Evolutionary conservation across 331 rosid species (phyloP).

Genomic region (Spiraea crenata): DNA sequence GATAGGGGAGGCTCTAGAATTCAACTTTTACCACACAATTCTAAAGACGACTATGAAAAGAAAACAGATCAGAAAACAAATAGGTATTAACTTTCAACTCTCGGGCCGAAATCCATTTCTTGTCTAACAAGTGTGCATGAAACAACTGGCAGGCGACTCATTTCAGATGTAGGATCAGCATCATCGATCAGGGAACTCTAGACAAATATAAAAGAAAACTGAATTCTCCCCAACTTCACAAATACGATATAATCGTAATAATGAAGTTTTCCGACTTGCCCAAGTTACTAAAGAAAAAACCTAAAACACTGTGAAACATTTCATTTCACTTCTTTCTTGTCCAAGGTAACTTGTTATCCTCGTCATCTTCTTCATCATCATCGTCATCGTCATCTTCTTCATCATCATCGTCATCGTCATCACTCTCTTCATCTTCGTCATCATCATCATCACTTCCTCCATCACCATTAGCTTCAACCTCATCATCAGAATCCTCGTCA

Average conservation of each 20-base stretch:
- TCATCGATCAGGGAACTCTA: not conserved
- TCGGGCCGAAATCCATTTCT: too few species aligned
- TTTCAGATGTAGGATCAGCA: too few species aligned
- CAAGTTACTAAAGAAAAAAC: not conserved
- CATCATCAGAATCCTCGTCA: slow-evolving; percentile 12
- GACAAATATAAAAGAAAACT: not conserved
- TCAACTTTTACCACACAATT: too few species aligned
- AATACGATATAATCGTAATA: not conserved
- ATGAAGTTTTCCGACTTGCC: not conserved
- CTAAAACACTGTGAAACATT: not conserved
- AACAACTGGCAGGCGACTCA: too few species aligned
- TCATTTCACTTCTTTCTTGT: slow-evolving; percentile 7
- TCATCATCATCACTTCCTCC: slow-evolving; percentile 15
- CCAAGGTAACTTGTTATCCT: not conserved
- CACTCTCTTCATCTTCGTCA: slow-evolving; percentile 1
- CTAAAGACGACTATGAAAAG: too few species aligned
- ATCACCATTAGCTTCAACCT: not conserved
- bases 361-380: not conserved
- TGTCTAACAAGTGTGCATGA: too few species aligned
- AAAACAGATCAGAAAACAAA: too few species aligned
- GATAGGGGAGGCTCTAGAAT: too few species aligned
- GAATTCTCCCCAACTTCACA: not conserved
- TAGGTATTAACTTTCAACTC: too few species aligned
- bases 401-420: not conserved
- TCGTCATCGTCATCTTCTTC: not conserved